Evolutionary conservation across 2,329 filamentous ascomycete species (phyloP), one percentile per base, ranked within the genome.

Genomic region (Dactylellina drechsleri): DNA sequence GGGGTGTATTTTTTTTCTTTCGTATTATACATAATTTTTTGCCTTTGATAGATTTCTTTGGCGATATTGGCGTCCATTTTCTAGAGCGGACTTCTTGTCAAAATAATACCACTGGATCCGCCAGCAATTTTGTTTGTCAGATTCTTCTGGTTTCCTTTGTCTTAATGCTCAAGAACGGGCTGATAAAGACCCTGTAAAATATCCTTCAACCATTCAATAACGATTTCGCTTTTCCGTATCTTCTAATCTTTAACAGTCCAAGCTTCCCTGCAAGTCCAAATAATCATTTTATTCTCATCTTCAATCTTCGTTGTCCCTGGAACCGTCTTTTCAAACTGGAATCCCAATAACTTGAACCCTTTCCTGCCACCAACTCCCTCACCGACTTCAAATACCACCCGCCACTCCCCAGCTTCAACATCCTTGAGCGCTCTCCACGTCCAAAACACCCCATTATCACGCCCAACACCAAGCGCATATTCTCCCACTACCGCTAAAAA

Each of bases 381-480:
- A 41, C 47, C 50, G 18, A 58, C 41, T 3, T 61, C 54, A 13
- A 57, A 62, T 8, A 64, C 52, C n/a, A 65, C 31, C 10, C 41
- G 40, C 71, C 71, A 75, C 15, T 8, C 20, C 8, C 45, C 50
- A 43, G 47, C 58, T 43, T 8, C 15, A 12, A 20, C 66, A 45
- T 56, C 58, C 15, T 43, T 60, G n/a, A 41, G n/a, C 2, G 71
- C 71, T 41, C 71, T 62, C 71, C 71, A 75, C 2, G 61, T 75
- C 64, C 64, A 75, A 31, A 75, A 68, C 7, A 16, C 13, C 5
- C 64, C 71, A 15, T 58, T 15, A 4, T 16, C 20, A 10, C 71
- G 26, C 4, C 71, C 71, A 26, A 75, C 58, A 47, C 50, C 71
- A 18, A 75, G 31, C 10, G 71, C 71, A 23, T 60, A 40, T 1